A percentile compares a stretch with the other conserved stretches of the same genome.
These are phyloP conservation scores for Echinosophora koreensis DNA, from an alignment of 306 rosid genomes.

Conservation along the genomic window DNA sequence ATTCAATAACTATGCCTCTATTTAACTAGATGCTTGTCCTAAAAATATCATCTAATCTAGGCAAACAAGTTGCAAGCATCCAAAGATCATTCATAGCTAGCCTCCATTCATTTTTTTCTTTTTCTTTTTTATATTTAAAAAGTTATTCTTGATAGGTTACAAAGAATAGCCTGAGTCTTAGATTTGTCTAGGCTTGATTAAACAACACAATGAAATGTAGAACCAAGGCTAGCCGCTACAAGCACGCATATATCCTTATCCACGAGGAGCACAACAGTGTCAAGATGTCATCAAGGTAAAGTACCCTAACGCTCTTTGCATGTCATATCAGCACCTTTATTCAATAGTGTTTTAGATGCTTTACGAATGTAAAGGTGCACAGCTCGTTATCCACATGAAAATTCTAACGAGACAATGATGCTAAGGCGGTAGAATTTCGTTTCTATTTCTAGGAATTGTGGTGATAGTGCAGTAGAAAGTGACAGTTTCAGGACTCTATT, in stretches of 20 bases:
- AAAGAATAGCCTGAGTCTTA: constrained; percentile 29
- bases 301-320: constrained; percentile 40
- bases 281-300: constrained; percentile 35
- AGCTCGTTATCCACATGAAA: constrained; percentile 33
- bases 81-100: constrained; percentile 46
- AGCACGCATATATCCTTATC: constrained; percentile 40
- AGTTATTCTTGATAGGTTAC: constrained; percentile 40
- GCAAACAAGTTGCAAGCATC: constrained; percentile 46
- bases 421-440: constrained; percentile 34
- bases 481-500: constrained; percentile 19
- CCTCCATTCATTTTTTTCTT: constrained; percentile 4
- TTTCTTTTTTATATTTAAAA: no score
- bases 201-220: constrained; percentile 37
- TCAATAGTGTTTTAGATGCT: constrained; percentile 30
- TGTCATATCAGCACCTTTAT: constrained; percentile 42
- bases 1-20: constrained; percentile 31
- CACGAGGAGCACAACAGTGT: constrained; percentile 36
- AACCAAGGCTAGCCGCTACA: constrained; percentile 5
- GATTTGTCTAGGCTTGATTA: constrained; percentile 21
- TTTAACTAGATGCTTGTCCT: constrained; percentile 37
- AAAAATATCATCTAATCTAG: constrained; percentile 38
- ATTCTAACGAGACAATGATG: constrained; percentile 43
- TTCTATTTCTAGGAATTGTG: constrained; percentile 39
- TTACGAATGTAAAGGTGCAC: constrained; percentile 19
- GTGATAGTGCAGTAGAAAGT: constrained; percentile 51